Evolutionary conservation across 2,329 filamentous ascomycete genomes (phyloP), one percentile per base, ranked within the genome.

Genomic region (Talaromyces funiculosus): DNA sequence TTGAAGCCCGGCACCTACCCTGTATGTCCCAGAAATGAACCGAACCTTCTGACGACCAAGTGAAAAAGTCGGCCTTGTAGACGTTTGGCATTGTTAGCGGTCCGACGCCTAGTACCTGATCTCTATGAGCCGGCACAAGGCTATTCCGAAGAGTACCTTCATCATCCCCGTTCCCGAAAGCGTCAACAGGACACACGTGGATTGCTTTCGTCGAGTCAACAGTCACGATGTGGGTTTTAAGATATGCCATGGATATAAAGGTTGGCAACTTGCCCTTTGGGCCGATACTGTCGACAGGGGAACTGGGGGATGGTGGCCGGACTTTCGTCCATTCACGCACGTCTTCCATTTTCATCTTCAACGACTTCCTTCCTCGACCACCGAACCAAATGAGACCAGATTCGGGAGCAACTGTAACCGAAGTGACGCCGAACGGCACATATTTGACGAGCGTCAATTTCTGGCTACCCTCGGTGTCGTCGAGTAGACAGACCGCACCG

Each of bases 401-500:
- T 53, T 83, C 82, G 16, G 71, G 67, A 64, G 83, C 82, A 5
- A 88, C 77, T 1, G 86, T 81, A 61, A 91, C 82, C 43, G 89
- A 89, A 3, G 81, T 85, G 58, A 92, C 82, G 9, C 80, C 72
- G 69, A 93, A 93, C 1, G 84, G 86, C 35, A 88, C 79, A 47
- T 85, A 82, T 38, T 86, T 81, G 35, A 91, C 80, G 61, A 86
- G 85, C 45, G 81, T 79, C 53, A 97, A 78, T 66, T 86, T 90
- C 73, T 89, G 88, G 63, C 86, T 84, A 63, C 86, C 87, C 56
- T 84, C 86, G 33, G 82, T 84, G 65, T 96, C 90, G 64, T 97
- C 89, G 33, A 97, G 80, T 31, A 96, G 79, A 73, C 93, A 97
- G n/a, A 99, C 80, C 69, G 95, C 89, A 29, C 94, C 94, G 61